Conservation (phyloP, 768 basidiomycete genomes). For the Psilocybe subaeruginosa region DNA sequence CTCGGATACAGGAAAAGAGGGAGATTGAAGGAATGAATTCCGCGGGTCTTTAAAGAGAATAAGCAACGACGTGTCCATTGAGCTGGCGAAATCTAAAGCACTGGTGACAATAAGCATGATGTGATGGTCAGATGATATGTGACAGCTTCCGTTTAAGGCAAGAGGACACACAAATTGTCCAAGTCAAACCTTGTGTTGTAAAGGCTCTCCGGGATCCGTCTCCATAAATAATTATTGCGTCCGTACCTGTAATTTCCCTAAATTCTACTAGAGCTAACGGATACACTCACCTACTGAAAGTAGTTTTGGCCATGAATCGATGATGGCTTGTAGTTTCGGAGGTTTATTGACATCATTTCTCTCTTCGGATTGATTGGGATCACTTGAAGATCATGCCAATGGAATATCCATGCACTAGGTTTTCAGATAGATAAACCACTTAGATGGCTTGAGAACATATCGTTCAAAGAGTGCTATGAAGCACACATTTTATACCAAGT, state of each 20-base stretch:
- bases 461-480: too few relatives aligned
- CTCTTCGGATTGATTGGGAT: too few relatives aligned
- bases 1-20: neutral
- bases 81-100: conserved; percentile 21
- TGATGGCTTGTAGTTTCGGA: too few relatives aligned
- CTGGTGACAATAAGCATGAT: conserved; percentile 15
- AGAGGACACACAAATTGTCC: neutral
- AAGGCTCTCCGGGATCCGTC: neutral
- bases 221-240: neutral
- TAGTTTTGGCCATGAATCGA: too few relatives aligned
- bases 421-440: too few relatives aligned
- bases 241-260: neutral
- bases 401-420: too few relatives aligned
- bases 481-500: too few relatives aligned
- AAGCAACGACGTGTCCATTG: conserved; percentile 20
- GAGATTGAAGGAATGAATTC: neutral
- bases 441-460: too few relatives aligned
- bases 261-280: too few relatives aligned
- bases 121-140: conserved; percentile 8
- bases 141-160: neutral
- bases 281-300: too few relatives aligned
- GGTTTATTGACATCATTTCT: too few relatives aligned
- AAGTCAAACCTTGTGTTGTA: neutral
- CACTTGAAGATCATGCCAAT: too few relatives aligned
- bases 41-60: neutral